phyloP scores from a whole-genome alignment of 148 eudicot genomes.

The Rhododendron henanense region DNA sequence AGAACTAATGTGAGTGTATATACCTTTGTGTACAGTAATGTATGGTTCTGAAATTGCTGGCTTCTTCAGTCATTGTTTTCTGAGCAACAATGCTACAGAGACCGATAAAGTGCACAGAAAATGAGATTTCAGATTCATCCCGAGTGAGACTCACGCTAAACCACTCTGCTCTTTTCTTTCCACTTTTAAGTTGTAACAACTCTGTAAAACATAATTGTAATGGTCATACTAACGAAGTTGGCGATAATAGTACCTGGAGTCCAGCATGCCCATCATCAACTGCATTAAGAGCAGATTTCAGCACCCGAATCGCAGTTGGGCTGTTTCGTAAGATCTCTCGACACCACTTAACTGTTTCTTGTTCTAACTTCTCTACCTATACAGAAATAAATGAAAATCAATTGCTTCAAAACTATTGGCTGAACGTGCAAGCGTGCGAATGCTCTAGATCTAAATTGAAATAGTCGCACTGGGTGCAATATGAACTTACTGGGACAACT shows the following conservation, averaged over 20 bases:
- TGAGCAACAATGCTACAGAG: not conserved
- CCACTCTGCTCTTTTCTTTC: not conserved
- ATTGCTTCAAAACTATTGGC: not conserved
- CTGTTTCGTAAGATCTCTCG: slow-evolving; percentile 88
- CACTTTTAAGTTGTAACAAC: not conserved
- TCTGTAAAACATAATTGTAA: not conserved
- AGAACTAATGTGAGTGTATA: not conserved
- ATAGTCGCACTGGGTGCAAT: not conserved
- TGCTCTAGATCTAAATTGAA: not conserved
- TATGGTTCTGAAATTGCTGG: not conserved
- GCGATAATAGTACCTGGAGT: slow-evolving; percentile 62
- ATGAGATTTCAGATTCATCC: not conserved
- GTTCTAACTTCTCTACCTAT: slow-evolving; percentile 74
- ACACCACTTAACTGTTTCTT: slow-evolving; percentile 94
- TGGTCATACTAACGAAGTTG: not conserved
- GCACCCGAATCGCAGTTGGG: slow-evolving; percentile 84
- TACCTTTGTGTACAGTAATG: not conserved
- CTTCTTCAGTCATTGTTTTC: not conserved
- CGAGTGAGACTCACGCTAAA: not conserved
- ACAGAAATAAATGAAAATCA: slow-evolving; percentile 3
- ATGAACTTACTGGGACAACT: slow-evolving; percentile 81
- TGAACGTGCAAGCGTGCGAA: not conserved
- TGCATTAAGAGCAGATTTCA: slow-evolving; percentile 88
- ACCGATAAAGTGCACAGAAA: not conserved
- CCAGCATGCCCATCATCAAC: slow-evolving; percentile 98